Percentiles rank a stretch among this genome's conserved stretches.
phyloP scores from a whole-genome alignment of 2,329 filamentous ascomycete species.

The Apiospora kogelbergensis region DNA sequence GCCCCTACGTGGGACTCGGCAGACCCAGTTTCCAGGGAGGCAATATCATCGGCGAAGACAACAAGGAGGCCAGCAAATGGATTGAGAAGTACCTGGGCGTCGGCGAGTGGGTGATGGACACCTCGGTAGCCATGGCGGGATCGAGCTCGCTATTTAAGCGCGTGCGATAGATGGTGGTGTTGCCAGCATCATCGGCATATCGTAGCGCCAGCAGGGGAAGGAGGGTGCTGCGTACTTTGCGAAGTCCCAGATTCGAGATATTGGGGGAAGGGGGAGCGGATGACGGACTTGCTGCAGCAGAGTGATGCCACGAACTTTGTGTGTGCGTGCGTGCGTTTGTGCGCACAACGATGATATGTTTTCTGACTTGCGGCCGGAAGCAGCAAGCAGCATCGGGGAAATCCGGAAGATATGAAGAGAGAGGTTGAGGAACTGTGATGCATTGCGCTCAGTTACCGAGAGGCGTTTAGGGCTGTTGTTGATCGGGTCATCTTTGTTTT shows the following conservation, averaged over 20 bases:
- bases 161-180: slow-evolving; percentile 60
- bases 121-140: slow-evolving; percentile 88
- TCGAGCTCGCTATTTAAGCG: slow-evolving; percentile 90
- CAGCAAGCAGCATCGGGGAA: not conserved
- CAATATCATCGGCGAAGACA: slow-evolving; percentile 75
- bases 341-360: not conserved
- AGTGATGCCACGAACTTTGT: slow-evolving; percentile 5
- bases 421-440: not conserved
- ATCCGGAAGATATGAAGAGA: not conserved
- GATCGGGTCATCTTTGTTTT: not conserved
- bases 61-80: slow-evolving; percentile 82
- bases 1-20: slow-evolving; percentile 40
- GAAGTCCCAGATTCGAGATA: not conserved
- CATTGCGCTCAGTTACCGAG: not conserved
- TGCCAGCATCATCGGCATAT: not conserved
- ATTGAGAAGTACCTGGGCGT: slow-evolving; percentile 91
- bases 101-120: slow-evolving; percentile 98
- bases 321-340: no score
- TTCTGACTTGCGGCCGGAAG: not conserved
- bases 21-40: slow-evolving; percentile 86
- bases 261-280: not conserved
- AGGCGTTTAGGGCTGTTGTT: not conserved
- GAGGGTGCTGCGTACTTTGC: no score
- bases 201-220: not conserved
- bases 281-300: not conserved